Evolutionary conservation across 2,329 filamentous ascomycete species (phyloP).

Genomic region (Pyrenophora tritici-repentis): DNA sequence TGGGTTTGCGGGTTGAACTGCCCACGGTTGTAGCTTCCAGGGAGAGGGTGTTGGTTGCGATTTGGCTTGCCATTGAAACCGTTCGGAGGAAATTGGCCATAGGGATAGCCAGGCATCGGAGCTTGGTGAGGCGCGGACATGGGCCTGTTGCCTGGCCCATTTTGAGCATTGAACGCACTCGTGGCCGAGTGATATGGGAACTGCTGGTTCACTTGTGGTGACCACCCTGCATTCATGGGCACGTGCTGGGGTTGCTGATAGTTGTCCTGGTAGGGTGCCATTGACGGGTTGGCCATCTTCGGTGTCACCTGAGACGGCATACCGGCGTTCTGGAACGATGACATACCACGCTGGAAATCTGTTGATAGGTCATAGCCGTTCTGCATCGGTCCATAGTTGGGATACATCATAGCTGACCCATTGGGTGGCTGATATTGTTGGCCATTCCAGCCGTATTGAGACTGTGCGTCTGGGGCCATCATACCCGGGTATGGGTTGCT

Average conservation of each 20-base stretch:
- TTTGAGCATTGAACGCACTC: constrained; percentile 29
- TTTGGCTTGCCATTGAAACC: constrained; percentile 65
- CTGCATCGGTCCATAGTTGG: constrained; percentile 34
- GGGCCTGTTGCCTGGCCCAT: constrained; percentile 37
- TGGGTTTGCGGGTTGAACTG: constrained; percentile 94
- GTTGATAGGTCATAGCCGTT: constrained; percentile 51
- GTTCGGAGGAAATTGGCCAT: constrained; percentile 74
- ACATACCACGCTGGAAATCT: constrained; percentile 55
- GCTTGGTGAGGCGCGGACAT: constrained; percentile 45
- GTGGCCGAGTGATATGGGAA: constrained; percentile 34
- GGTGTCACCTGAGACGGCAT: constrained; percentile 45
- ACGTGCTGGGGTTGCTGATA: constrained; percentile 39
- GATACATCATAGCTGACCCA: constrained; percentile 34
- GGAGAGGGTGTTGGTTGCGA: constrained; percentile 79
- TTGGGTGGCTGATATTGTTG: constrained; percentile 38
- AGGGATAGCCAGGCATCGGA: constrained; percentile 65
- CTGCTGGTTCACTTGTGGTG: constrained; percentile 37
- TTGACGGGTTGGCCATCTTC: constrained; percentile 44
- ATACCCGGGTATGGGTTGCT: constrained; percentile 41
- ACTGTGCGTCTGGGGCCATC: constrained; percentile 45
- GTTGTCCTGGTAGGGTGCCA: constrained; percentile 42
- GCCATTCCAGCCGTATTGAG: constrained; percentile 43
- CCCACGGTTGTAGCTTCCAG: constrained; percentile 81
- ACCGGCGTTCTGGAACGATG: constrained; percentile 49
- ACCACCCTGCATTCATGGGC: constrained; percentile 40